Percentiles rank a stretch among this genome's conserved stretches.
phyloP scores from a whole-genome alignment of 1,139 yeast genomes.

The Lodderomyces metapsilosis region DNA sequence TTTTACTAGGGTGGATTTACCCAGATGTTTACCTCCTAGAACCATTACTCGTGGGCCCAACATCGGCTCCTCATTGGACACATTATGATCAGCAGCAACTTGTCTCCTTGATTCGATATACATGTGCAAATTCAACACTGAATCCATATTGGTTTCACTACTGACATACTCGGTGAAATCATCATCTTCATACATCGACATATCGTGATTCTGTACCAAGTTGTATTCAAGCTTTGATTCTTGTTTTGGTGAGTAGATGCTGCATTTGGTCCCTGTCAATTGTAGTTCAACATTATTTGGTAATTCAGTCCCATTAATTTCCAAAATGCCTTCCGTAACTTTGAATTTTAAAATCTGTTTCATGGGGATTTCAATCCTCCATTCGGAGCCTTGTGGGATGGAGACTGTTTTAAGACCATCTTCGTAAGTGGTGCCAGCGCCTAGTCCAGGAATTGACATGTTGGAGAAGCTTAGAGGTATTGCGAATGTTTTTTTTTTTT shows the following conservation, averaged over 20 bases:
- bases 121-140: slow-evolving; percentile 69
- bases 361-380: slow-evolving; percentile 78
- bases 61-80: slow-evolving; percentile 16
- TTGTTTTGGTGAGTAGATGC: slow-evolving; percentile 57
- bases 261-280: slow-evolving; percentile 58
- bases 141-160: slow-evolving; percentile 67
- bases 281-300: slow-evolving; percentile 66
- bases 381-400: slow-evolving; percentile 59
- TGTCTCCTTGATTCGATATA: slow-evolving; percentile 66
- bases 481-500: neutral
- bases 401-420: slow-evolving; percentile 14
- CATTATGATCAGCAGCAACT: slow-evolving; percentile 26
- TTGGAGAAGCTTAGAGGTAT: neutral
- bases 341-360: slow-evolving; percentile 56
- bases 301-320: slow-evolving; percentile 89
- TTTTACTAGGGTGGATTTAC: slow-evolving; percentile 76
- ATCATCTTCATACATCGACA: slow-evolving; percentile 24
- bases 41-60: slow-evolving; percentile 70
- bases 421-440: slow-evolving; percentile 10
- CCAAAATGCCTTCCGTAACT: slow-evolving; percentile 71
- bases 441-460: slow-evolving; percentile 27
- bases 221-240: slow-evolving; percentile 47
- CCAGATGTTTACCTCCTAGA: slow-evolving; percentile 70
- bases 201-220: slow-evolving; percentile 49
- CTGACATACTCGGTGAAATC: slow-evolving; percentile 59